Evolutionary conservation across 345 rosid species (phyloP), one percentile per base, ranked within the genome.

Genomic region (Iberis pinnata): DNA sequence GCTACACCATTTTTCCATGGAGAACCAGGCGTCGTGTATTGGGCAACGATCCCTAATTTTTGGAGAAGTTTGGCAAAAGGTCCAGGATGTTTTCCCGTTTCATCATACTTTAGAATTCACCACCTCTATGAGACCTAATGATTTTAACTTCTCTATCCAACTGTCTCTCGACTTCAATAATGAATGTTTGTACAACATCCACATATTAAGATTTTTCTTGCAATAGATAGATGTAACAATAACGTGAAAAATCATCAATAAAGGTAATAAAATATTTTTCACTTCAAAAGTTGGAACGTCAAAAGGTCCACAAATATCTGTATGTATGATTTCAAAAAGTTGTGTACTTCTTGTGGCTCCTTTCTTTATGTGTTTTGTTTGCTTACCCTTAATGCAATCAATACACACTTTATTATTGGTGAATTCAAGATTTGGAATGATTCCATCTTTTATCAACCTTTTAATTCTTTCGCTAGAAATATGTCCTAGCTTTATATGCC

Each of bases 1-100:
- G 15, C 43, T 35, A 46, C 54, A 58, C 53, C 63, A 58, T 58
- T 45, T n/a, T 58, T 36, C 37, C 26, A 46, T 20, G 53, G 26
- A 35, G 54, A 45, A 58, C 38, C 20, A 58, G n/a, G 13, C 24
- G 1, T 24, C 46, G 26, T 46, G 45, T 46, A 46, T 0, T 45
- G 27, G 0, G 18, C 17, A 36, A 45, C 2, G 1, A 52, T 52
- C n/a, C 31, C 33, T 52, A 12, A 35, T 2, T 37, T 45, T 14
- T 52, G 29, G 57, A 55, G 25, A 12, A 41, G 27, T 17, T 27
- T 55, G 24, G 18, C 39, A 29, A 55, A 41, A 7, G 31, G 18
- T 16, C n/a, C 27, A 12, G 5, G 50, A 43, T 32, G 31, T 43
- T 43, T 18, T 56, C 50, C 0, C 18, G 19, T 44, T 59, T 47